Evolutionary conservation across 805 yeast genomes (phyloP), one percentile per base, ranked within the genome.

Genomic region (Blastobotrys attinorum): DNA sequence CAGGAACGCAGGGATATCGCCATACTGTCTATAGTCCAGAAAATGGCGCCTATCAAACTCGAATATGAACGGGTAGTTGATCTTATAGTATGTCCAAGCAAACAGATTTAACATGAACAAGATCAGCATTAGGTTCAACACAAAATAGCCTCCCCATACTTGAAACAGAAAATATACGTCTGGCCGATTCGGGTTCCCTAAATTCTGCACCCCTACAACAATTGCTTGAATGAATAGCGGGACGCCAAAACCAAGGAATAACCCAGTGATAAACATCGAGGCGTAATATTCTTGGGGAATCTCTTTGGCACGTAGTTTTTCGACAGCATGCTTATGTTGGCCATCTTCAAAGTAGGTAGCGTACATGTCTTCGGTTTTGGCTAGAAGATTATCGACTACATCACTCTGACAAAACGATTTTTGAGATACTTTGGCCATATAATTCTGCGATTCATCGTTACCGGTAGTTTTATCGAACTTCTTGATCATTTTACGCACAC

Each of bases 21-120:
- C 67, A 51, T 72, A 83, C 58, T 87, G 83, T 43, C 76, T 72
- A 50, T 65, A 80, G 55, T 84, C 79, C 39, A 86, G 62, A 11
- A 77, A 79, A 27, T 79, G 75, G 31, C 81, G 72, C 36, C 80
- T 74, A 57, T 85, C 79, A 53, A 88, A 81, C 63, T 92, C 97
- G 60, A 92, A 88, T 46, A 92, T 88, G 57, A 92, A 89, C 56
- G 82, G 82, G 61, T 92, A 92, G 61, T 90, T 92, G 54, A 92
- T 81, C 55, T 84, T 83, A 62, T 67, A 81, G 37, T 64, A 60
- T 21, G 79, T 72, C 90, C 95, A 92, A 2, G 81, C 76, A 44
- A 69, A 63, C 57, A 94, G 78, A 58, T 85, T 79, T 36, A 83
- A 45, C 11, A 81, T 79, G 58, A 89, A 80, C 2, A 86, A 64